These are phyloP conservation scores for Fusarium duplospermum DNA, from an alignment of 2,329 filamentous ascomycete species.

Conservation along the genomic window DNA sequence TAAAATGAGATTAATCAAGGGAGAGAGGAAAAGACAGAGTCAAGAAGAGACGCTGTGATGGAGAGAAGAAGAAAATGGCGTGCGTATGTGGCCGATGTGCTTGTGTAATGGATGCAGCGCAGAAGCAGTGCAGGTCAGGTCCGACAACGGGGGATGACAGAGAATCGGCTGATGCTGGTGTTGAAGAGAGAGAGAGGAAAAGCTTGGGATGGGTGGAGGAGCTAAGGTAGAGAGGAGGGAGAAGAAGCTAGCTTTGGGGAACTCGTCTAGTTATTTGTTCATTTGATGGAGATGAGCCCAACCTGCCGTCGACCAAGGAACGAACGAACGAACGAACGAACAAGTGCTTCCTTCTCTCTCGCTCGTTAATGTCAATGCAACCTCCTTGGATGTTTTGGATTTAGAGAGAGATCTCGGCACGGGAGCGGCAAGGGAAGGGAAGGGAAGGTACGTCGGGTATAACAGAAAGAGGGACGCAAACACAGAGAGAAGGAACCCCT, in stretches of 20 bases:
- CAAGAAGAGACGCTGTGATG: background rate
- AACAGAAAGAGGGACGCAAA: conserved; percentile 15
- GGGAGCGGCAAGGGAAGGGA: conserved; percentile 13
- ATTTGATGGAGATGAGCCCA: background rate
- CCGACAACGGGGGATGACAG: background rate
- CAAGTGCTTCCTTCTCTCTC: conserved; percentile 19
- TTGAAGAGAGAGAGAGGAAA: background rate
- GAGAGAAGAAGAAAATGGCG: background rate
- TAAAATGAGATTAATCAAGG: conserved; percentile 1
- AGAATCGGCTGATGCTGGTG: conserved; percentile 10
- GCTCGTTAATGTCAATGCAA: conserved; percentile 1
- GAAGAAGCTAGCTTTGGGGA: background rate
- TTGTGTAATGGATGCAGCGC: background rate
- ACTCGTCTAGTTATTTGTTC: background rate
- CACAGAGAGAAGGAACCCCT: conserved; percentile 23
- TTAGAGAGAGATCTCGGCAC: conserved; percentile 9
- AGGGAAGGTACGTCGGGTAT: conserved; percentile 10
- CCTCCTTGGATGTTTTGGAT: conserved; percentile 15
- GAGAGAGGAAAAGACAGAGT: background rate
- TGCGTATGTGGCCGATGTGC: background rate
- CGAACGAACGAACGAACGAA: background rate
- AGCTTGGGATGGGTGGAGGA: background rate
- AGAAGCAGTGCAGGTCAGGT: background rate
- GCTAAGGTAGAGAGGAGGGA: background rate
- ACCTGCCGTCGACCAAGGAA: background rate